A percentile compares a stretch with the other conserved stretches of the same genome.
Conservation (phyloP, 139 green algal species). For the Chlamydomonas sp. region DNA sequence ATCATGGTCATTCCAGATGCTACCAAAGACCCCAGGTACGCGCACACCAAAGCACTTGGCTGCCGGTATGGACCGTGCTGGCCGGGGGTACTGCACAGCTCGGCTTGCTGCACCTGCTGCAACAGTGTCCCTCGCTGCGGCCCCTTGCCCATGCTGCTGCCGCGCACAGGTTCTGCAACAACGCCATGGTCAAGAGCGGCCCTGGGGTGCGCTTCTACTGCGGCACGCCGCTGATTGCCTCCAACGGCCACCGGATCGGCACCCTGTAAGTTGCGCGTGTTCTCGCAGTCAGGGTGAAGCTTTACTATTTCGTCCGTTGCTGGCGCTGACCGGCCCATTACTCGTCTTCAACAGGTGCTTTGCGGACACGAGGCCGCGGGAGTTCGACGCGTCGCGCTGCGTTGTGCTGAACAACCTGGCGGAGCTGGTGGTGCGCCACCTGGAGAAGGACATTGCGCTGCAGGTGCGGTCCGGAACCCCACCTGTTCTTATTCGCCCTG, state of each 20-base stretch:
- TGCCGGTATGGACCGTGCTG: no score
- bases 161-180: slow-evolving; percentile 65
- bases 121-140: neutral
- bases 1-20: slow-evolving; percentile 79
- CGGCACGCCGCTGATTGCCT: slow-evolving; percentile 74
- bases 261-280: slow-evolving; percentile 32
- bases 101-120: no score
- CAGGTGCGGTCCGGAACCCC: slow-evolving; percentile 13
- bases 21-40: slow-evolving; percentile 57
- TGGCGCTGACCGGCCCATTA: neutral
- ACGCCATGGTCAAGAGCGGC: slow-evolving; percentile 54
- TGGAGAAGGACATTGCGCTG: slow-evolving; percentile 72
- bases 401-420: slow-evolving; percentile 79
- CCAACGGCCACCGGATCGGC: slow-evolving; percentile 72
- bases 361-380: slow-evolving; percentile 72
- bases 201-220: slow-evolving; percentile 80
- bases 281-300: neutral
- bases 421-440: slow-evolving; percentile 82
- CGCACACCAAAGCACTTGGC: no score
- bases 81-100: no score
- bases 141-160: neutral
- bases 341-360: slow-evolving; percentile 58
- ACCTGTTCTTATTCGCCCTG: no score
- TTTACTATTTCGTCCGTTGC: neutral
- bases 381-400: slow-evolving; percentile 58